Evolutionary conservation across 306 rosid species (phyloP).

Genomic region (Dryas alaskensis): DNA sequence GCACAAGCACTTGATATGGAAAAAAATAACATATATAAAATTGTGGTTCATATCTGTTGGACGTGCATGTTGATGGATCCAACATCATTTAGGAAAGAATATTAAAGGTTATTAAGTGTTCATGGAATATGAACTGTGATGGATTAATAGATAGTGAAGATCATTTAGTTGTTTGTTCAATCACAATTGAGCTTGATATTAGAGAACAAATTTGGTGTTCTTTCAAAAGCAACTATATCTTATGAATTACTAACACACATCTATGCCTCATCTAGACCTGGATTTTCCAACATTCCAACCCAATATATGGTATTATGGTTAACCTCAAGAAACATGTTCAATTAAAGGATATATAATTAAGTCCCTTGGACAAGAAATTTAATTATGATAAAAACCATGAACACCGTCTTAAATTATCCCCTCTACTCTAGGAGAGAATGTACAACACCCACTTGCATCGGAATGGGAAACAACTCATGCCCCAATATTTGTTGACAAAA

Average conservation of each 20-base stretch:
- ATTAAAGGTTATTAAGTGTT: too few species aligned
- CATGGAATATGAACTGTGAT: too few species aligned
- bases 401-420: background rate
- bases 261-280: too few species aligned
- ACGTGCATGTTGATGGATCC: conserved; percentile 11
- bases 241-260: too few species aligned
- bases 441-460: conserved; percentile 7
- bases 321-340: background rate
- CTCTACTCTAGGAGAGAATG: conserved; percentile 9
- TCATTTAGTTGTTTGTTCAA: too few species aligned
- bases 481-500: background rate
- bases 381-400: too few species aligned
- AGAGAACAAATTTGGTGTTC: too few species aligned
- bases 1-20: background rate
- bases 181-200: too few species aligned
- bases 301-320: background rate
- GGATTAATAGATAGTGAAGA: too few species aligned
- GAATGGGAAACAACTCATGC: conserved; percentile 16
- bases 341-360: background rate
- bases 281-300: background rate
- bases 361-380: background rate
- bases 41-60: conserved; percentile 6
- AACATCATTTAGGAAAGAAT: background rate
- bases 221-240: too few species aligned
- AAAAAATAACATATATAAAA: background rate